Conservation (phyloP, 176 grass and related monocot species). For the Secale cereale region DNA sequence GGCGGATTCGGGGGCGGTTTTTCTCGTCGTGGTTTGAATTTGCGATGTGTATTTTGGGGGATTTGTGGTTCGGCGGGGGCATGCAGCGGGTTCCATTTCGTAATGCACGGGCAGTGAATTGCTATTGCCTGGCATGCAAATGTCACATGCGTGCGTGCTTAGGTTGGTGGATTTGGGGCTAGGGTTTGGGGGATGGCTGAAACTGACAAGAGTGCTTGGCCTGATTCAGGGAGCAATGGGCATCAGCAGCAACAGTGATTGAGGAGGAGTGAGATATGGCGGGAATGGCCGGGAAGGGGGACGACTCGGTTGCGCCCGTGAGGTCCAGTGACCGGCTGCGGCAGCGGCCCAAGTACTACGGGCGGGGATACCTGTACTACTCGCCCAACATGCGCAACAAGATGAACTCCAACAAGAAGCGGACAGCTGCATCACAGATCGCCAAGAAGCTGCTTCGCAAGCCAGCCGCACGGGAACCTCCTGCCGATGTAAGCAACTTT, state of each 20-base stretch:
- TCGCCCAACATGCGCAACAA: slow-evolving; percentile 77
- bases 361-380: slow-evolving; percentile 62
- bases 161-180: slow-evolving; percentile 32
- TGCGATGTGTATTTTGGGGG: slow-evolving; percentile 1
- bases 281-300: slow-evolving; percentile 40
- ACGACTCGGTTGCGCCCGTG: slow-evolving; percentile 34
- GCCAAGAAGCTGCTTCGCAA: slow-evolving; percentile 89
- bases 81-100: slow-evolving; percentile 12
- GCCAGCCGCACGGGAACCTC: slow-evolving; percentile 36
- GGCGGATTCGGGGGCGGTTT: slow-evolving; percentile 12
- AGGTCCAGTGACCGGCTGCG: slow-evolving; percentile 79
- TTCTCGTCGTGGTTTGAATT: neutral
- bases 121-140: neutral
- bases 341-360: slow-evolving; percentile 62
- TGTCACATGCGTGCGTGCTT: neutral
- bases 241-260: neutral
- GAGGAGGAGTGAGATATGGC: slow-evolving; percentile 34
- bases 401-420: slow-evolving; percentile 89
- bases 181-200: slow-evolving; percentile 45
- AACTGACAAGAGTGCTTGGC: slow-evolving; percentile 2
- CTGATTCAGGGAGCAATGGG: slow-evolving; percentile 29
- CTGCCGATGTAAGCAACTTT: slow-evolving; percentile 65
- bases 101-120: slow-evolving; percentile 4
- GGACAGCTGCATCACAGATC: slow-evolving; percentile 82
- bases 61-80: neutral